phyloP scores from a whole-genome alignment of 306 rosid genomes.

The Casuarina glauca region DNA sequence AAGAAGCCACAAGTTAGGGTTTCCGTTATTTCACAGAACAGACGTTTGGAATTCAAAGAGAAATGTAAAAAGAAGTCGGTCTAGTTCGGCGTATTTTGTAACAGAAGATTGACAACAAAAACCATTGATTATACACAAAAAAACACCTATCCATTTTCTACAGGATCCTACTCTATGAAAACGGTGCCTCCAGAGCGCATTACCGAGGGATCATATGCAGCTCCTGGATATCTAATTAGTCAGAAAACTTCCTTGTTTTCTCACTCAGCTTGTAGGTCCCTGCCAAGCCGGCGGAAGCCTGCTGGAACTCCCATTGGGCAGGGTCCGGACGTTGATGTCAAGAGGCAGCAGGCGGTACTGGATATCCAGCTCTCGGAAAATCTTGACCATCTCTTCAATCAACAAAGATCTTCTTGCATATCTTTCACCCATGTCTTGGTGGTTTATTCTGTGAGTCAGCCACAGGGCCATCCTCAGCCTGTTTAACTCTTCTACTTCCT shows the following conservation, averaged over 20 bases:
- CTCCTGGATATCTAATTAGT: neutral
- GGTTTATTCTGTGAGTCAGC: slow-evolving; percentile 76
- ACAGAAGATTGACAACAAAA: neutral
- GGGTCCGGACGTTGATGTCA: slow-evolving; percentile 57
- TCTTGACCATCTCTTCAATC: slow-evolving; percentile 75
- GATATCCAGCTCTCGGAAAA: slow-evolving; percentile 73
- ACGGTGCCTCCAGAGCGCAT: neutral
- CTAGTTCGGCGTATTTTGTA: neutral
- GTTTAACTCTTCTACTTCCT: slow-evolving; percentile 53
- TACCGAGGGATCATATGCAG: neutral
- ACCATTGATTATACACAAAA: neutral
- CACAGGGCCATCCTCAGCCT: slow-evolving; percentile 62
- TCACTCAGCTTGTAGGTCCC: slow-evolving; percentile 37
- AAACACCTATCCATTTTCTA: slow-evolving; percentile 21
- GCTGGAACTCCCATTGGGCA: slow-evolving; percentile 53
- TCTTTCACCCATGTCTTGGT: slow-evolving; percentile 87
- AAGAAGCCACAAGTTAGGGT: too few relatives aligned
- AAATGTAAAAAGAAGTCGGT: neutral
- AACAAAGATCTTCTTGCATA: slow-evolving; percentile 55
- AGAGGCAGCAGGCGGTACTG: slow-evolving; percentile 68
- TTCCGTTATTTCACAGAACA: too few relatives aligned
- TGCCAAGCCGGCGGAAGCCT: slow-evolving; percentile 55
- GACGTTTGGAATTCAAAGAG: neutral
- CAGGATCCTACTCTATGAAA: slow-evolving; percentile 28
- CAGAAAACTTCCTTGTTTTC: neutral